Conservation (phyloP, 352 stramenopile genomes). For the Phytophthora litchii region DNA sequence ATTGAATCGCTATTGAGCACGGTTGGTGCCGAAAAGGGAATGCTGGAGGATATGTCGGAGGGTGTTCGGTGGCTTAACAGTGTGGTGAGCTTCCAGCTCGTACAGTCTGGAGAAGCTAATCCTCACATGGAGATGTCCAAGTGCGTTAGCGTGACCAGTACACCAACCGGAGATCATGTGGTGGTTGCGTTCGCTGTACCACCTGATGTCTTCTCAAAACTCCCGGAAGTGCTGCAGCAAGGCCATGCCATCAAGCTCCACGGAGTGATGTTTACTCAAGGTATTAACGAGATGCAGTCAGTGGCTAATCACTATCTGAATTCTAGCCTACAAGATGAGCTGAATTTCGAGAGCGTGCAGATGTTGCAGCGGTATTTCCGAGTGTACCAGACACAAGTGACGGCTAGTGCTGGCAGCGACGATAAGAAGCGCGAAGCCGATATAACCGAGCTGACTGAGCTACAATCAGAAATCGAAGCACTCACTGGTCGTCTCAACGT, state of each 20-base stretch:
- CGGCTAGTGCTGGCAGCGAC: conserved; percentile 26
- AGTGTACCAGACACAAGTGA: conserved; percentile 75
- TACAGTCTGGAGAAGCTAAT: conserved; percentile 57
- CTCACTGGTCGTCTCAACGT: conserved; percentile 64
- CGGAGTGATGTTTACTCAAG: conserved; percentile 88
- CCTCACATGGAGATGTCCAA: conserved; percentile 73
- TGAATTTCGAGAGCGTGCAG: conserved; percentile 80
- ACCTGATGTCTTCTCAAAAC: conserved; percentile 50
- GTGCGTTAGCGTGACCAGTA: conserved; percentile 69
- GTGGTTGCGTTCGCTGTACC: conserved; percentile 78
- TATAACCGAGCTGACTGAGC: conserved; percentile 44
- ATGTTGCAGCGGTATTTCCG: conserved; percentile 78
- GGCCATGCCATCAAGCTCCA: conserved; percentile 78
- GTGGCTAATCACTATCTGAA: conserved; percentile 89
- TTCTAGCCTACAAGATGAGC: conserved; percentile 84
- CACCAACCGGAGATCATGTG: conserved; percentile 56
- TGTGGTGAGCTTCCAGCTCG: conserved; percentile 80
- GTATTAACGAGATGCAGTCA: conserved; percentile 95
- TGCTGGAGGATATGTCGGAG: conserved; percentile 94
- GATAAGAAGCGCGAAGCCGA: conserved; percentile 34
- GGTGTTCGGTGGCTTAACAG: conserved; percentile 85
- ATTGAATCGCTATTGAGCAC: conserved; percentile 96
- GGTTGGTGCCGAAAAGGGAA: conserved; percentile 94
- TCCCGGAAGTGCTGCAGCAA: conserved; percentile 69
- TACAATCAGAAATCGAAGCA: conserved; percentile 65